These are phyloP conservation scores for Boehmeria nivea DNA, from an alignment of 306 rosid genomes.

Conservation along the genomic window DNA sequence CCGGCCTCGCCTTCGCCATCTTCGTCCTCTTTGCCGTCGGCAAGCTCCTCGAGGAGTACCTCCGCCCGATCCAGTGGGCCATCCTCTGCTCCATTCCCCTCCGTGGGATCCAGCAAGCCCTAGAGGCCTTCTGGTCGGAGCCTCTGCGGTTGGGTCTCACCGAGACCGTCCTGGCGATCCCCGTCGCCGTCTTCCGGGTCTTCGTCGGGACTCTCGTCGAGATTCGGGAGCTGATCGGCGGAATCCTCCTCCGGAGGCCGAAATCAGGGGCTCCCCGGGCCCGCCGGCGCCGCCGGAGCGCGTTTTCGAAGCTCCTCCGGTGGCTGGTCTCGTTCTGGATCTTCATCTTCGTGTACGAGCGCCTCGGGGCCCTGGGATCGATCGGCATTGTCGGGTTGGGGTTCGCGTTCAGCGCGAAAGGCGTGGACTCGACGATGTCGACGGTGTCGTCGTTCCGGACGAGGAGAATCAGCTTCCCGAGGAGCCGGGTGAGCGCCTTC, in stretches of 20 bases:
- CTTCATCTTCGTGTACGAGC: constrained; percentile 67
- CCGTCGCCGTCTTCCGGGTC: constrained; percentile 60
- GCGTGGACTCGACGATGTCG: constrained; percentile 72
- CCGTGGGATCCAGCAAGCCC: constrained; percentile 67
- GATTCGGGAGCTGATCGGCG: constrained; percentile 43
- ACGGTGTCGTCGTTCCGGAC: constrained; percentile 46
- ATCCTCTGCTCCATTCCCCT: constrained; percentile 86
- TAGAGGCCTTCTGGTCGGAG: constrained; percentile 69
- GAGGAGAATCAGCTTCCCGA: constrained; percentile 65
- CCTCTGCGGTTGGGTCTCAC: constrained; percentile 73
- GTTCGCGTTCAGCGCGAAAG: constrained; percentile 56
- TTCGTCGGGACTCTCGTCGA: constrained; percentile 78
- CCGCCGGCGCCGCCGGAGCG: constrained; percentile 33
- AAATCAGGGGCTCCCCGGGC: constrained; percentile 25
- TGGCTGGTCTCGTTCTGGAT: constrained; percentile 77
- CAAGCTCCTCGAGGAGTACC: constrained; percentile 68
- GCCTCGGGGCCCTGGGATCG: constrained; percentile 55
- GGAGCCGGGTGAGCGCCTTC: constrained; percentile 56
- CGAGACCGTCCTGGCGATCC: constrained; percentile 74
- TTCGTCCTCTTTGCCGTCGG: constrained; percentile 55
- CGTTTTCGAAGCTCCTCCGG: constrained; percentile 62
- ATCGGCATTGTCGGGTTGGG: constrained; percentile 53
- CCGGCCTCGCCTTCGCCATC: constrained; percentile 73
- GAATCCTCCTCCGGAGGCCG: constrained; percentile 46
- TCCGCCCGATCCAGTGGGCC: constrained; percentile 91